Conservation (phyloP, 2,329 filamentous ascomycete genomes). For the Neofusicoccum laricinum region DNA sequence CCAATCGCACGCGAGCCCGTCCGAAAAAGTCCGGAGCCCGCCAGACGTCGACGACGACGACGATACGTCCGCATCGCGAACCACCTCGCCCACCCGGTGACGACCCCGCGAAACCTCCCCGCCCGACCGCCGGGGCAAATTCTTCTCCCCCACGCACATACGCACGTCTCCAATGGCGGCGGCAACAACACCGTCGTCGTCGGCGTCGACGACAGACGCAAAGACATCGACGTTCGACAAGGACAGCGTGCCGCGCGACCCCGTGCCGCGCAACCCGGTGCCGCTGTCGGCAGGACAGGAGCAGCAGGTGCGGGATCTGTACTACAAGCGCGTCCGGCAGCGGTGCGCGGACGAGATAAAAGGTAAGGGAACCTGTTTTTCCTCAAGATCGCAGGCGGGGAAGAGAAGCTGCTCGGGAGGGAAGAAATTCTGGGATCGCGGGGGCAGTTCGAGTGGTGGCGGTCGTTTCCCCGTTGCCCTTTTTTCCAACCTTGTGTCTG, state of each 20-base stretch:
- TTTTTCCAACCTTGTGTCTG: not conserved
- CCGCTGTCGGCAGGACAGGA: constrained; percentile 81
- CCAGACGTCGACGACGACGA: not conserved
- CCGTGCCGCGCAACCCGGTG: constrained; percentile 63
- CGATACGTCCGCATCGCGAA: not conserved
- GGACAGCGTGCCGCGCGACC: constrained; percentile 9
- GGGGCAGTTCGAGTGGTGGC: no score
- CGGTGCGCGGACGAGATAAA: constrained; percentile 62
- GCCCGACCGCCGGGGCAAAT: not conserved
- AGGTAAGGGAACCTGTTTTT: constrained; percentile 30
- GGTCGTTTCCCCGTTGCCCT: not conserved
- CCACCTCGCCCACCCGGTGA: no score
- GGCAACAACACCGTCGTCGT: not conserved
- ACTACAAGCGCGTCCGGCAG: constrained; percentile 72
- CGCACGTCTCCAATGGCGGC: not conserved
- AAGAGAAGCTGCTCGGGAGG: no score
- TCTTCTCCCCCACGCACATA: not conserved
- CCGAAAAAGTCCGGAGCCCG: not conserved
- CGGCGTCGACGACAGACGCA: not conserved
- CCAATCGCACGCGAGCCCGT: no score
- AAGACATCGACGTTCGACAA: not conserved
- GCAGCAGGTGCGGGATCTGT: constrained; percentile 75
- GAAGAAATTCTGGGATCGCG: no score
- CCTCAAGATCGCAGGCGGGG: no score
- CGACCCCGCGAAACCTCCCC: not conserved